Evolutionary conservation across 2,329 filamentous ascomycete species (phyloP), one percentile per base, ranked within the genome.

Genomic region (Penicillium aurantiogriseum): DNA sequence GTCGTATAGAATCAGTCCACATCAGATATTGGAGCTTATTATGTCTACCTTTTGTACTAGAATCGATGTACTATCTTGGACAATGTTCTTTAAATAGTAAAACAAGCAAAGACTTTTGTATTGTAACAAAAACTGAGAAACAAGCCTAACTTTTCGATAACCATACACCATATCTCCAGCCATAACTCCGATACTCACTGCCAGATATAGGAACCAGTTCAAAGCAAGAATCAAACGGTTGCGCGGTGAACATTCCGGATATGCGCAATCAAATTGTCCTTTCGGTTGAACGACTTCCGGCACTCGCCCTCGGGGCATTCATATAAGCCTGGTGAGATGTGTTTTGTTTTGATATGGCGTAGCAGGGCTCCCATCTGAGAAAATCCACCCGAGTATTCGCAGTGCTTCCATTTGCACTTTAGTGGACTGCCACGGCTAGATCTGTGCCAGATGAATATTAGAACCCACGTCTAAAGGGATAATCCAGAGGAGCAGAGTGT

Each of bases 241-340:
- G 27, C 19, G 2, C 43, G 51, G 25, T 54, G 51, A n/a, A 54
- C 35, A 15, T 48, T 54, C 11, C 51, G 51, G 43, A 54, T 48
- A 25, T 54, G 51, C 5, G 51, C 51, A 15, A 47, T 38, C 43
- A 54, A 17, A 11, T 54, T 54, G 25, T 54, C 51, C 27, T 54
- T 54, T n/a, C 51, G 35, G 6, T 54, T 54, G 36, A 54, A 54
- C 1, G 43, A 33, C 38, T 23, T 48, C 13, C 7, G 19, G 7
- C 51, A 54, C 13, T 48, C 43, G 5, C 38, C 36, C 15, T 54
- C 44, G 2, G 35, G 43, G 10, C 51, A 54, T 33, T 54, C 35
- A 10, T 48, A 54, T 15, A 48, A 15, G 6, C 43, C 43, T 7
- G 51, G 51, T 2, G 43, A 45, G 17, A 53, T 53, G 11, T 53